Evolutionary conservation across 495 filamentous ascomycete genomes (phyloP), one percentile per base, ranked within the genome.

Genomic region (Aspergillus haitiensis): DNA sequence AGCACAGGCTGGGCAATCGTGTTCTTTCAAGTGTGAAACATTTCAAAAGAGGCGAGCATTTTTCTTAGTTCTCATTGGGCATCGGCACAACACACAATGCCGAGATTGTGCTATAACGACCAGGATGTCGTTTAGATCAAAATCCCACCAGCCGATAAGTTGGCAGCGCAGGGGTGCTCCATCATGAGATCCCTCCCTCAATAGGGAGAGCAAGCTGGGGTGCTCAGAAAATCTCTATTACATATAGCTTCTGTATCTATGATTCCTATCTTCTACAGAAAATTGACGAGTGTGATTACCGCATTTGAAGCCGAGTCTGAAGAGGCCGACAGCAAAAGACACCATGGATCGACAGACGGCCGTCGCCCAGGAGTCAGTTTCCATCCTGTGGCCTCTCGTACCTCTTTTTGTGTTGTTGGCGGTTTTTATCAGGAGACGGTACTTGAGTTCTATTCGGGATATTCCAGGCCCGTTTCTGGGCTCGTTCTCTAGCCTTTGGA

Each of bases 401-500:
- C 44, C 44, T 21, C 15, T 47, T 18, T 18, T 18, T 11, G 35
- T 51, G 15, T 16, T 54, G 27, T 12, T 49, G 31, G 16, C 42
- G 1, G 13, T 57, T 18, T 32, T 36, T 9, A 6, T 49, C 3
- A 56, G 52, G 36, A 27, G 71, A 44, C 59, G 67, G 32, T 74
- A 70, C 35, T 48, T 47, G 15, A 65, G 63, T 7, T 42, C 69
- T 3, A 67, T 75, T 16, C 45, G 59, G 15, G 65, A 74, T 56
- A 69, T 80, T 6, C 75, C 72, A 0, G 78, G 78, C 5, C 78
- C 77, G 0, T 74, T 72, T 18, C 59, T 69, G 21, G 77, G 74
- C 18, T 75, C 73, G 10, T 70, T 79, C 48, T 75, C 77, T 10
- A 66, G 60, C 21, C 39, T 74, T n/a, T 80, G 78, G 78, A 70